Conservation (phyloP, 169 alveolate genomes). For the Eimeria maxima region DNA sequence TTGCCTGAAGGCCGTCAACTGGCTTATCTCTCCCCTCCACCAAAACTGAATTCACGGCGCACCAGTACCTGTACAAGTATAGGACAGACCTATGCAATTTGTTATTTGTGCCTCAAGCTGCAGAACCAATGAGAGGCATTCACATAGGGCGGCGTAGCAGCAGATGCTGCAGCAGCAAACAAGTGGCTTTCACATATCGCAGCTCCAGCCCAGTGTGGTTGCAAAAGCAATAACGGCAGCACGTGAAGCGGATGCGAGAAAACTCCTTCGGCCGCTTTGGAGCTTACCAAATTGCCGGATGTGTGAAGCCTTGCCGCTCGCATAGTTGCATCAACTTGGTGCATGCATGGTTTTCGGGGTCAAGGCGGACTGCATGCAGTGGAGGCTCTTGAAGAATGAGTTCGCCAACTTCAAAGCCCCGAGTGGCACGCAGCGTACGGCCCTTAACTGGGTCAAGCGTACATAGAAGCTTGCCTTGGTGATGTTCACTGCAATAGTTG, state of each 20-base stretch:
- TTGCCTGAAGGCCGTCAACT: constrained; percentile 45
- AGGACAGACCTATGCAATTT: neutral
- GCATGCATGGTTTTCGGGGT: constrained; percentile 51
- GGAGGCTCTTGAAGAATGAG: constrained; percentile 72
- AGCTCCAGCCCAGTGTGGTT: neutral
- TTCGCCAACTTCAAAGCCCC: constrained; percentile 2
- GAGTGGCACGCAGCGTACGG: constrained; percentile 36
- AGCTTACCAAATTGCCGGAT: constrained; percentile 72
- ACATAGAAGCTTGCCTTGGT: constrained; percentile 59
- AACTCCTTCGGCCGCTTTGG: neutral
- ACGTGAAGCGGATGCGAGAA: neutral
- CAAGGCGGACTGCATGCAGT: constrained; percentile 75
- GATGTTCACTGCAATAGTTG: constrained; percentile 49
- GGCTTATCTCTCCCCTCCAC: constrained; percentile 36
- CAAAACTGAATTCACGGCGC: constrained; percentile 77
- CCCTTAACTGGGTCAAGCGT: constrained; percentile 42
- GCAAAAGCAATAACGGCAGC: neutral
- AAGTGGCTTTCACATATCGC: too few species aligned
- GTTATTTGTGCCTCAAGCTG: neutral
- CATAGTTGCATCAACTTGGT: constrained; percentile 17
- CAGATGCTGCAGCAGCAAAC: neutral
- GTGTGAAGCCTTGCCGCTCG: neutral
- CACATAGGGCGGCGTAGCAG: neutral
- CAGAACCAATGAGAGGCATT: neutral
- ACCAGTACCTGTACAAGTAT: constrained; percentile 73